Evolutionary conservation across 345 rosid species (phyloP), one percentile per base, ranked within the genome.

Genomic region (Trapa bicornis): DNA sequence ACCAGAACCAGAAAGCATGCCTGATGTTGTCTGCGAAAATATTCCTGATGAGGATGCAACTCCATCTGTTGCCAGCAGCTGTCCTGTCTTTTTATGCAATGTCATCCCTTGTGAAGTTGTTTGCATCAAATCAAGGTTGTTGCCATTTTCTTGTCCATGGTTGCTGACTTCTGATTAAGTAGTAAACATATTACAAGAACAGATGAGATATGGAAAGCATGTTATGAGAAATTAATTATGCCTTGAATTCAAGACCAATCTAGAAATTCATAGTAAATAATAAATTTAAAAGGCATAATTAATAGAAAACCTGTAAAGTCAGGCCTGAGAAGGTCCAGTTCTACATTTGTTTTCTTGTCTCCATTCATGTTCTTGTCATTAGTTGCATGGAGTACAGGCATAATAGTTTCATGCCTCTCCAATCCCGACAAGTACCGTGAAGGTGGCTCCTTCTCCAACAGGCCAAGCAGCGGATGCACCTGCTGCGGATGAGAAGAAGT

Each of bases 391-490:
- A 93, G 75, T 32, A 91, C 80, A 66, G 95, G 96, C 70, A 93
- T 80, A 67, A 87, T 84, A 67, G 92, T 93, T 82, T 90, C 96
- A 79, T 90, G 98, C 77, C 81, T 88, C 77, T 90, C 96, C 64
- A 90, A 57, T 29, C 95, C 97, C 36, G 98, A 78, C 56, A 87
- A 75, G 73, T 88, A 92, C 73, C 83, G 79, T 47, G 92, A 90
- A 66, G 94, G 97, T 33, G 98, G 97, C 81, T 93, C 98, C 81
- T 90, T 93, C 64, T 93, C 98, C 86, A 90, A 80, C 82, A 93
- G 84, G 87, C 96, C 90, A 70, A 93, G 91, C 74, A 93, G 84
- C 68, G 98, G 98, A 39, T 94, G 88, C 74, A 93, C 97, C 82
- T 87, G 94, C 69, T 90, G 96, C 45, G 84, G 76, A 61, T 85